Evolutionary conservation across 257 asterid species (phyloP).

Genomic region (Solanum piurae): DNA sequence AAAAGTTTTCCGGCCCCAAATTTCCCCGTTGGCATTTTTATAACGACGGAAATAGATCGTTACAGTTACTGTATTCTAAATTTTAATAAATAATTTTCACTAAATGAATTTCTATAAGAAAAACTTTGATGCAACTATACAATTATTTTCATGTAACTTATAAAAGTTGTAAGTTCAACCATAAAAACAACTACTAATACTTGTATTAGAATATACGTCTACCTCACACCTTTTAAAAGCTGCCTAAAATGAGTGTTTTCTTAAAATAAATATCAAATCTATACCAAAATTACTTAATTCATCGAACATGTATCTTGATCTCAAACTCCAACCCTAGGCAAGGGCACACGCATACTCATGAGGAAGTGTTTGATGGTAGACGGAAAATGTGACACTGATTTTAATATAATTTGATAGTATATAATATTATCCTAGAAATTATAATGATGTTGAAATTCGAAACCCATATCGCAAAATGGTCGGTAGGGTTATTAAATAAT

Average conservation of each 20-base stretch:
- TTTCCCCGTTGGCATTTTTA: too few relatives aligned
- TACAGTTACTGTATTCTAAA: not conserved
- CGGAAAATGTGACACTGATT: conserved; percentile 24
- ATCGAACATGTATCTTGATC: too few relatives aligned
- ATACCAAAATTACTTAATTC: too few relatives aligned
- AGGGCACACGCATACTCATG: not conserved
- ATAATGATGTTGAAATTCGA: conserved; percentile 16
- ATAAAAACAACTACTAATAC: not conserved
- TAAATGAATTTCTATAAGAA: not conserved
- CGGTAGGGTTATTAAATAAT: conserved; percentile 31
- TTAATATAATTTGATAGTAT: conserved; percentile 13
- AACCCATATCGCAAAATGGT: conserved; percentile 16
- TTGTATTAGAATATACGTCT: not conserved
- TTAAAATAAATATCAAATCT: too few relatives aligned
- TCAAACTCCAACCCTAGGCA: not conserved
- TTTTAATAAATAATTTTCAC: not conserved
- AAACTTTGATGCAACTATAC: not conserved
- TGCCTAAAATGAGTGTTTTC: too few relatives aligned
- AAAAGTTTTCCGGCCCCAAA: fast-evolving
- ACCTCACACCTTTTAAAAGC: not conserved
- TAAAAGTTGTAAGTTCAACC: not conserved
- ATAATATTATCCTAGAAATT: not conserved
- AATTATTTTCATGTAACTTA: not conserved
- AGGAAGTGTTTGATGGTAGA: conserved; percentile 3
- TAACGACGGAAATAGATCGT: too few relatives aligned